A percentile compares a stretch with the other conserved stretches of the same genome.
Evolutionary conservation across 1,284 basidiomycete genomes (phyloP).

Genomic region (Bondarzewia mesenterica): DNA sequence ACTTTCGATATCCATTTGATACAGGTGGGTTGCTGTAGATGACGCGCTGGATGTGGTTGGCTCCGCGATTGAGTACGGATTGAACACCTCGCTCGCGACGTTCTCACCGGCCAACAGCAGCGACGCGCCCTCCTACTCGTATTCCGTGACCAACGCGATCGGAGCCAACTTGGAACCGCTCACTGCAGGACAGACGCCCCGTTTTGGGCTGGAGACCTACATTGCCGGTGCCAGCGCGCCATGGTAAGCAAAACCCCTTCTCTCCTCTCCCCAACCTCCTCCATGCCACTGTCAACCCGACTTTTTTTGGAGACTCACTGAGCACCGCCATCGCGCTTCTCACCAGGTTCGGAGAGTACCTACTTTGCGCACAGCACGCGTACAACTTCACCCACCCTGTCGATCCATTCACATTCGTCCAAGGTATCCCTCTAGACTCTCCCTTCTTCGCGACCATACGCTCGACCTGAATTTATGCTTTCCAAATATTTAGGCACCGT

Average conservation of each 20-base stretch:
- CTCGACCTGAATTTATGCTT: no score
- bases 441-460: no score
- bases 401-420: neutral
- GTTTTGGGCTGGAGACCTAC: neutral
- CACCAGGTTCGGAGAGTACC: neutral
- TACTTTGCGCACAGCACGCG: neutral
- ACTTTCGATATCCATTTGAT: neutral
- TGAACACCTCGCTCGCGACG: neutral
- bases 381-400: neutral
- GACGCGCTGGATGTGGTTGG: neutral
- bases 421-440: no score
- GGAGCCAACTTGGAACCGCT: neutral
- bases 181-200: neutral
- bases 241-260: neutral
- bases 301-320: no score
- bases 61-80: neutral
- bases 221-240: neutral
- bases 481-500: neutral
- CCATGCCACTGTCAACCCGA: no score
- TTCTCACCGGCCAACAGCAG: neutral
- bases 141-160: neutral
- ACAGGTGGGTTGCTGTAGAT: neutral
- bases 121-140: neutral
- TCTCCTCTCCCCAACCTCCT: no score
- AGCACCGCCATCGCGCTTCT: no score